These are phyloP conservation scores for Vitis rotundifolia DNA, from an alignment of 164 flowering plant genomes.

Conservation along the genomic window DNA sequence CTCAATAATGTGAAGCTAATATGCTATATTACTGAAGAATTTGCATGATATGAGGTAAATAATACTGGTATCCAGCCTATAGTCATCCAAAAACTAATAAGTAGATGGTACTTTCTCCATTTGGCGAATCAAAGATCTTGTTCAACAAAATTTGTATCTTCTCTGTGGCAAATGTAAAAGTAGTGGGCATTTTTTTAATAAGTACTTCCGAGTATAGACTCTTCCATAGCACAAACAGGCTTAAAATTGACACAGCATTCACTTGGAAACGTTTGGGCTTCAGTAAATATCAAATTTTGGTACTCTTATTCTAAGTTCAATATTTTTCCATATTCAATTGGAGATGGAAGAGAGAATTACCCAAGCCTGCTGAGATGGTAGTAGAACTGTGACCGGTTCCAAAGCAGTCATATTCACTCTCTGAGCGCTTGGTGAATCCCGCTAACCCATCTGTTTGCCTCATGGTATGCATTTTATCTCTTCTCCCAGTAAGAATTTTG, in stretches of 20 bases:
- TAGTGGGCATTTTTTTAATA: neutral
- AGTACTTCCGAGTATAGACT: neutral
- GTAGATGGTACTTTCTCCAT: neutral
- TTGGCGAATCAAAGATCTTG: neutral
- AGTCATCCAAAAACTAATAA: no score
- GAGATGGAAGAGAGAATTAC: conserved; percentile 31
- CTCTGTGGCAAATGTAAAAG: no score
- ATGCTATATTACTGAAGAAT: neutral
- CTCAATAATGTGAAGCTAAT: no score
- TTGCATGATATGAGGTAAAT: neutral
- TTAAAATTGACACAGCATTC: neutral
- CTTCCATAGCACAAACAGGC: neutral
- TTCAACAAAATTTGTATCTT: no score
- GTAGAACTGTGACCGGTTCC: conserved; percentile 98
- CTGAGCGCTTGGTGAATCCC: conserved; percentile 89
- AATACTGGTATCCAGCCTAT: neutral
- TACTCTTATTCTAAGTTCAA: neutral
- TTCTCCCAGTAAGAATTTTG: conserved; percentile 90
- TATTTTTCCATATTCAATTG: neutral
- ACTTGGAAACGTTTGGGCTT: neutral
- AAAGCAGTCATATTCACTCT: conserved; percentile 89
- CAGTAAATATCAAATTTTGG: neutral
- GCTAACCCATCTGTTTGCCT: conserved; percentile 91
- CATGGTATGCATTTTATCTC: conserved; percentile 77
- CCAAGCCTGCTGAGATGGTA: conserved; percentile 91